Base-by-base conservation (phyloP, 352 stramenopile species). In the Albugo candida region DNA sequence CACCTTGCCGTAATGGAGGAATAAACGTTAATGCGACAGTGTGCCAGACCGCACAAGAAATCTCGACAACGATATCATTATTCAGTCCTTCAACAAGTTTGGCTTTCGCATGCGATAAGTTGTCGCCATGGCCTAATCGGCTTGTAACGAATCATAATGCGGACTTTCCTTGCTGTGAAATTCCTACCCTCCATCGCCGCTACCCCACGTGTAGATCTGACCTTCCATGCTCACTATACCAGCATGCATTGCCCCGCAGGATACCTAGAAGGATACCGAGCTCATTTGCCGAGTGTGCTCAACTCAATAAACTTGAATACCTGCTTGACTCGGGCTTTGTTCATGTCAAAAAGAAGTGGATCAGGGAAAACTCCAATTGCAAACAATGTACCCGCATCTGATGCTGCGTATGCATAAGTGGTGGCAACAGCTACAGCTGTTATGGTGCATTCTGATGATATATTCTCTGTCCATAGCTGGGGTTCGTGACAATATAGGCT, bases 21-120 rank as follows among this genome's bases (percentile, higher is more conserved):
- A 94, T 83, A 10, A 93, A 56, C 2, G 95, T 83, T 27, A 96
- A 60, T 8, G 76, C 81, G 17, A 88, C 79, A 0, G 76, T 80
- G 49, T 95, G 83, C 84, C 87, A 96, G 42, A 68, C 85, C 1
- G 63, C 74, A 41, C 77, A 89, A 8, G 72, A 67, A 1, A 89
- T 57, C 19, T 89, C 74, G 17, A 89, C 74, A 35, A 87, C 77
- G 27, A 89, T 65, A 41, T 86, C 74, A 1, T 68, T 65, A 36
- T 78, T 69, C 0, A 89, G 59, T 12, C 58, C 58, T 38, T 89
- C 77, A 1, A 89, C 59, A 2, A 87, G 60, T 27, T 82, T 83
- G 5, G 77, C 73, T 19, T 71, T 81, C 13, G 84, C 66, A 31
- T 70, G 80, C 5, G 73, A 85, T 3, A 60, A 73, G 6, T 59